These are phyloP conservation scores for Dryas integrifolia DNA, from an alignment of 331 rosid genomes.

Conservation along the genomic window DNA sequence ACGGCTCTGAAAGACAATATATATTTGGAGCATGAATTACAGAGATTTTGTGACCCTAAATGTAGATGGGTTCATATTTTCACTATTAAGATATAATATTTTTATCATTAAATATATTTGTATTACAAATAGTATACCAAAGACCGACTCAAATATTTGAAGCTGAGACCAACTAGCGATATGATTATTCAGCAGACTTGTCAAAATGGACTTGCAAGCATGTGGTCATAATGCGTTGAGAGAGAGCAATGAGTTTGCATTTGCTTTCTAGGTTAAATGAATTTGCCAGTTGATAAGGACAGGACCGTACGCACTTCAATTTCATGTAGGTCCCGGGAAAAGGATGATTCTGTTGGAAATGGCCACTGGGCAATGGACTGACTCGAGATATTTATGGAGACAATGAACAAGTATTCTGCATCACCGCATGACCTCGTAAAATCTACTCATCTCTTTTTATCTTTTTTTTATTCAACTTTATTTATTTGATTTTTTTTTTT, in stretches of 20 bases:
- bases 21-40: too few relatives aligned
- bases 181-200: not conserved
- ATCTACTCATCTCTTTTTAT: not conserved
- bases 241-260: not conserved
- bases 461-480: not conserved
- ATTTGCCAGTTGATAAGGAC: not conserved
- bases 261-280: not conserved
- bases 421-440: not conserved
- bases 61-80: too few relatives aligned
- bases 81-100: too few relatives aligned
- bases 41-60: too few relatives aligned
- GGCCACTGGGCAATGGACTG: not conserved
- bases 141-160: not conserved
- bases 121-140: too few relatives aligned
- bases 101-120: too few relatives aligned
- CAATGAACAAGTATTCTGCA: not conserved
- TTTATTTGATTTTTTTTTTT: not conserved
- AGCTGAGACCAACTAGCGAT: not conserved
- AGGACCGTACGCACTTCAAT: not conserved
- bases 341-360: not conserved
- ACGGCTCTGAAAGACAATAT: too few relatives aligned
- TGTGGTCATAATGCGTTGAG: not conserved
- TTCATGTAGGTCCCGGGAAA: not conserved
- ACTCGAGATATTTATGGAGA: not conserved
- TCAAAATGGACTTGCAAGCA: slow-evolving; percentile 4